A percentile compares a stretch with the other conserved stretches of the same genome.
phyloP scores from a whole-genome alignment of 306 rosid genomes.

The Cicer arietinum region DNA sequence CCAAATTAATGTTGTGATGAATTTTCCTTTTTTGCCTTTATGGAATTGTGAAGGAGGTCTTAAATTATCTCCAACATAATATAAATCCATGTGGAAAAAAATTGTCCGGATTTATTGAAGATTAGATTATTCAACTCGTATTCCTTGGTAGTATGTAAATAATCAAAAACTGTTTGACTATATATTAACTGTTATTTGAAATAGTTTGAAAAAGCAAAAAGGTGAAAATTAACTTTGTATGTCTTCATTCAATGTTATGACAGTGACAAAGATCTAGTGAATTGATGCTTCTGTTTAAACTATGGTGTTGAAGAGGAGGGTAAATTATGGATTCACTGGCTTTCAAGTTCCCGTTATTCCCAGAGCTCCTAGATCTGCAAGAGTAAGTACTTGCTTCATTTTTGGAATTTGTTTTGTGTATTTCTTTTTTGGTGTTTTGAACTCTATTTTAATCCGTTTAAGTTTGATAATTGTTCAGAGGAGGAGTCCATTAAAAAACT shows the following conservation, averaged over 20 bases:
- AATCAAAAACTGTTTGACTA: slow-evolving; percentile 4
- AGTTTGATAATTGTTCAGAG: slow-evolving; percentile 64
- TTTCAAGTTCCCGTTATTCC: slow-evolving; percentile 75
- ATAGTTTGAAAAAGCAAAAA: slow-evolving; percentile 9
- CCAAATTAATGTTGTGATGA: slow-evolving; percentile 25
- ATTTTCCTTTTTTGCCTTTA: slow-evolving; percentile 30
- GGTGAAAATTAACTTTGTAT: slow-evolving; percentile 41
- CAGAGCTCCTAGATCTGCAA: slow-evolving; percentile 84
- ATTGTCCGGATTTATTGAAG: slow-evolving; percentile 15
- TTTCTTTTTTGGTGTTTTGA: slow-evolving; percentile 31
- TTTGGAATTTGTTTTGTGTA: slow-evolving; percentile 28
- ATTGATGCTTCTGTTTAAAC: slow-evolving; percentile 59
- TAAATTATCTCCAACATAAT: background rate
- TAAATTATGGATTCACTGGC: slow-evolving; percentile 68
- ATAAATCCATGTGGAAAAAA: background rate
- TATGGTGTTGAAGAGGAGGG: slow-evolving; percentile 88
- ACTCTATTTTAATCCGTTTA: slow-evolving; percentile 35
- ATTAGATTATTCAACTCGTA: slow-evolving; percentile 32
- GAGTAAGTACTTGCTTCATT: slow-evolving; percentile 61
- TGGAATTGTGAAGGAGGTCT: slow-evolving; percentile 8
- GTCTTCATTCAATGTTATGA: slow-evolving; percentile 43
- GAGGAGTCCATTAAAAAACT: slow-evolving; percentile 54
- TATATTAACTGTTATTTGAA: background rate
- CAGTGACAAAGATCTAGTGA: slow-evolving; percentile 60
- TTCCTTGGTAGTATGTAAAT: background rate